Base-by-base conservation (phyloP, 2,329 filamentous ascomycete species). In the Fusarium abutilonis region DNA sequence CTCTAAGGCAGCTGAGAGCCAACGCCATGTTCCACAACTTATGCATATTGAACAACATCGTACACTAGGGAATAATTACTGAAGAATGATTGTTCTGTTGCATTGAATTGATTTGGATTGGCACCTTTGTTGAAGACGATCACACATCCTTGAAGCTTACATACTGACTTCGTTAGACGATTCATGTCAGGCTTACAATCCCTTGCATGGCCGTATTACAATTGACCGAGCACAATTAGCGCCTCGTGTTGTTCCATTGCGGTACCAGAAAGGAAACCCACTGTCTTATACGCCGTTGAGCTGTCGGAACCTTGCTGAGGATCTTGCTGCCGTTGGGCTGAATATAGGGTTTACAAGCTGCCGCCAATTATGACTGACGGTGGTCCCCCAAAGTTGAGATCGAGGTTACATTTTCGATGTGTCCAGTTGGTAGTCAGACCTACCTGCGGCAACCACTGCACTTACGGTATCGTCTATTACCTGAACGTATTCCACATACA, bases 11-110 rank as follows among this genome's bases (percentile, higher is more conserved):
- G 50, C 57, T 56, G 36, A 66, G 39, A 29, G 10, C 36, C 23
- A 49, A 63, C 42, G 40, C 58, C 10, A 50, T 28, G 53, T 66
- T 47, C 23, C 34, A 50, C 54, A 60, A 36, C 57, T 41, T 60
- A 52, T 63, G 63, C 54, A 60, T 40, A 50, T 52, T 50, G 46
- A 41, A 39, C 45, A 21, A 34, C 38, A 50, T 56, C n/a, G 35
- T 42, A 19, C 32, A 26, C n/a, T 39, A 47, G 36, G 29, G 29
- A 28, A 46, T 42, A 11, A 38, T 31, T 42, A 28, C 41, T 56
- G 23, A 19, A 36, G 9, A 32, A 35, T 51, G 40, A 54, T 65
- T 51, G 15, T 56, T 39, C 32, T 55, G 45, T 51, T 54, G 31
- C 49, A 49, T 42, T 26, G 45, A 56, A 47, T 55, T 21, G 29